phyloP scores from a whole-genome alignment of 495 filamentous ascomycete genomes.

The Hypomontagnella submonticulosa region DNA sequence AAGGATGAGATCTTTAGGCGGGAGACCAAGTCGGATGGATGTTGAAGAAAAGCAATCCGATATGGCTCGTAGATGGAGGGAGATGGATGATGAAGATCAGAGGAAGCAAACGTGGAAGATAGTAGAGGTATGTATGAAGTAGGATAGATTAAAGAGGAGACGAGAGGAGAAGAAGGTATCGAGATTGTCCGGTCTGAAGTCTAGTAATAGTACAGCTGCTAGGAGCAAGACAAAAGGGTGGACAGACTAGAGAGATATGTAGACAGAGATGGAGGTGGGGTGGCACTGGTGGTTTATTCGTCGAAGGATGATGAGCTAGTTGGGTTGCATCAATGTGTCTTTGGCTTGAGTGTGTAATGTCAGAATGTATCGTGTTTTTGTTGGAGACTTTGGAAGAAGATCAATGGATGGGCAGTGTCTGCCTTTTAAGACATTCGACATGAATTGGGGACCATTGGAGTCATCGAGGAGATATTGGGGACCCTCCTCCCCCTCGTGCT shows the following conservation, averaged over 20 bases:
- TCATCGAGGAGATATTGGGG: not conserved
- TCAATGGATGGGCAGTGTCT: slow-evolving; percentile 33
- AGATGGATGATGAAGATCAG: slow-evolving; percentile 10
- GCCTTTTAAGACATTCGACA: slow-evolving; percentile 37
- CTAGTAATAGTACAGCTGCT: slow-evolving; percentile 32
- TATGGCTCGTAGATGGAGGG: slow-evolving; percentile 22
- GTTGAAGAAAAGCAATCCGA: slow-evolving; percentile 17
- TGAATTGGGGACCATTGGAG: not conserved
- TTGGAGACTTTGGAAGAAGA: slow-evolving; percentile 34
- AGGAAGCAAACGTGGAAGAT: slow-evolving; percentile 5
- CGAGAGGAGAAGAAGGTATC: slow-evolving; percentile 20
- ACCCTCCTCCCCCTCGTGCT: not conserved
- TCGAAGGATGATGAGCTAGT: slow-evolving; percentile 34
- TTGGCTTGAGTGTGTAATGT: slow-evolving; percentile 17
- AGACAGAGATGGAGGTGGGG: slow-evolving; percentile 24
- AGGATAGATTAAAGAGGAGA: slow-evolving; percentile 21
- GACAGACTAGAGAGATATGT: slow-evolving; percentile 6
- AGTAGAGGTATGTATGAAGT: slow-evolving; percentile 18
- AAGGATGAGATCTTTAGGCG: slow-evolving; percentile 8
- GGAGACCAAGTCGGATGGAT: slow-evolving; percentile 14
- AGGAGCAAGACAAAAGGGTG: slow-evolving; percentile 35
- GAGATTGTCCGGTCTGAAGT: slow-evolving; percentile 28
- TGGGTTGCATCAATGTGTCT: slow-evolving; percentile 43
- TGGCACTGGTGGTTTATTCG: slow-evolving; percentile 33
- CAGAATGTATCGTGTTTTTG: slow-evolving; percentile 10